Evolutionary conservation across 768 basidiomycete species (phyloP), one percentile per base, ranked within the genome.

Genomic region (Cubamyces lactineus): DNA sequence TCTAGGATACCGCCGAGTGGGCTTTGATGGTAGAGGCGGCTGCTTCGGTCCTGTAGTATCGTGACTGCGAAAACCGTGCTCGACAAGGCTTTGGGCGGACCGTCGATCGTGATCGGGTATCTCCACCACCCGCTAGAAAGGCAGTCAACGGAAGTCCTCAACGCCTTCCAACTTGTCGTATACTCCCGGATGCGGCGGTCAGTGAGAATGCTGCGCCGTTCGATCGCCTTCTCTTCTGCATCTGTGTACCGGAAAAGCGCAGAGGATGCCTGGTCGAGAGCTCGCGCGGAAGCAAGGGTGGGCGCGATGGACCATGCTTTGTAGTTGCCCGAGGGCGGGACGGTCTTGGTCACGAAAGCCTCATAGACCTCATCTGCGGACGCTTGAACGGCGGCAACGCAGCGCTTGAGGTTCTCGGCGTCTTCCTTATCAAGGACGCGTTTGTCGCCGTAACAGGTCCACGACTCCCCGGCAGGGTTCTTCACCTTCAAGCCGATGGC

Each of bases 301-400:
- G 66, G 66, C 4, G 60, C 66, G 45, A 53, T n/a, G 28, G 39
- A 43, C 63, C 59, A 65, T 7, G 59, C 63, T 42, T 21, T 49
- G 48, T 51, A 64, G 45, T 49, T 24, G 38, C 21, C n/a, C 46
- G 62, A 52, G 8, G 38, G n/a, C 2, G 48, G 53, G n/a, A n/a
- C 54, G 5, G 6, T 21, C 43, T 43, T 52, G 16, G 56, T 24
- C 26, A 16, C n/a, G 23, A 45, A 64, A 2, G 65, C 65, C 11
- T 45, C 26, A 45, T 66, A 66, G 30, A 66, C 45, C 49, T 66
- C 65, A 50, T 59, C 62, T 5, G 55, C 65, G 12, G 65, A 66
- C 15, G 47, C 58, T 50, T 66, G 65, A 13, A 66, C 40, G 15
- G 65, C 65, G 19, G 40, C 55, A 16, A 63, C 57, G 45, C 65